Evolutionary conservation across 192 early-diverging fungal species (phyloP).

Genomic region (Rhizophagus sp.): DNA sequence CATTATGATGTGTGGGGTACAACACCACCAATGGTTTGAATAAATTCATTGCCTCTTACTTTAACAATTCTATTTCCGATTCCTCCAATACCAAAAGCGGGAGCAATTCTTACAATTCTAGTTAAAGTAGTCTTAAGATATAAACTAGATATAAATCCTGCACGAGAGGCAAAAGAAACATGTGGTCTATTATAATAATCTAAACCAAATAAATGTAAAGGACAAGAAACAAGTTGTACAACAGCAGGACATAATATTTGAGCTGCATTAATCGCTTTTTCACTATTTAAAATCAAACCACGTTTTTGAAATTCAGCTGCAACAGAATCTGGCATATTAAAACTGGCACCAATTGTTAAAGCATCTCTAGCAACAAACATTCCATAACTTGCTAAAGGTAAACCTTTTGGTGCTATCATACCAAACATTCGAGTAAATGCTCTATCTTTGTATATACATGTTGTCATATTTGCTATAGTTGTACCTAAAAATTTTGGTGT

Average conservation of each 20-base stretch:
- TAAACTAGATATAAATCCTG: conserved; percentile 29
- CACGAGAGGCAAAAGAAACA: neutral
- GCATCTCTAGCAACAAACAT: conserved; percentile 46
- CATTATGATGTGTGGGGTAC: no score
- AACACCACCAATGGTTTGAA: neutral
- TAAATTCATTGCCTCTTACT: neutral
- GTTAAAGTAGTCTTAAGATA: conserved; percentile 47
- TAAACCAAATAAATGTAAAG: conserved; percentile 46
- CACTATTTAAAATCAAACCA: neutral
- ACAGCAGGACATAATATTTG: conserved; percentile 43
- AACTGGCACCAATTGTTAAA: conserved; percentile 45
- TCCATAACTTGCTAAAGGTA: conserved; percentile 40
- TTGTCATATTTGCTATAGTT: conserved; percentile 40
- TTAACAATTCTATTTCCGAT: conserved; percentile 40
- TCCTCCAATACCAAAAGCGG: conserved; percentile 50
- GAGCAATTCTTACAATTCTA: conserved; percentile 45
- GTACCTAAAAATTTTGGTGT: conserved; percentile 44
- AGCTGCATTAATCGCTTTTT: conserved; percentile 25
- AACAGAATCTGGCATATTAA: conserved; percentile 42
- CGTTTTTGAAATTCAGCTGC: conserved; percentile 18
- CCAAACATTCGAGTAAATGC: conserved; percentile 51
- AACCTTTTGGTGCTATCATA: conserved; percentile 28
- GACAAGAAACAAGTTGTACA: conserved; percentile 43
- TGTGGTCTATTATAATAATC: conserved; percentile 46
- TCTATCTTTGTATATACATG: conserved; percentile 50